phyloP scores from a whole-genome alignment of 352 stramenopile genomes.

The Pythium sp. region DNA sequence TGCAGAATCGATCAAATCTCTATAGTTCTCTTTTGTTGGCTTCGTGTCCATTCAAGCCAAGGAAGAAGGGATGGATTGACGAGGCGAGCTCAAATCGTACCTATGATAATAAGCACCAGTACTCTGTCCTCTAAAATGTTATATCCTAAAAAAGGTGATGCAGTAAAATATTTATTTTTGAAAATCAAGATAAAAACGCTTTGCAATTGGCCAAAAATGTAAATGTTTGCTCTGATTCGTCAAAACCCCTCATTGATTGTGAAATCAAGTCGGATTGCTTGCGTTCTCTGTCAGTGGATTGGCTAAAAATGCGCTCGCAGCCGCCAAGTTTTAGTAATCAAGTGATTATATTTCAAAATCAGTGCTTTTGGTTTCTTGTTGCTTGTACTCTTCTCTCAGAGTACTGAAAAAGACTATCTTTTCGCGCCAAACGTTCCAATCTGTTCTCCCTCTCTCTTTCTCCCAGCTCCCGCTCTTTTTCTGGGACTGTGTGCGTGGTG shows the following conservation, averaged over 20 bases:
- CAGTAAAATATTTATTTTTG: neutral
- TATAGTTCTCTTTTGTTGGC: neutral
- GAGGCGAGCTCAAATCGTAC: neutral
- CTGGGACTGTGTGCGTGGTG: constrained; percentile 8
- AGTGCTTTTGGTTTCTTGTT: neutral
- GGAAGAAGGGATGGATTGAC: no score
- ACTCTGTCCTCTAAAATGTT: fast-evolving
- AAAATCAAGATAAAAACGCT: neutral
- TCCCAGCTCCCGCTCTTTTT: constrained; percentile 1
- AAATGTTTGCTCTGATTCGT: neutral
- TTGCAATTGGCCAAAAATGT: neutral
- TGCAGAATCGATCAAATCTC: neutral
- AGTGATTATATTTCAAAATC: neutral
- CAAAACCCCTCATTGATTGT: neutral
- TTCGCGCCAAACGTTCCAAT: neutral
- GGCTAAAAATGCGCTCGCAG: neutral
- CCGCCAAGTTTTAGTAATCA: neutral
- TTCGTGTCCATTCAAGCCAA: neutral
- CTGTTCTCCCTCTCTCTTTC: neutral
- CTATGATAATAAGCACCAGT: neutral
- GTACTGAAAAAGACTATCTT: neutral
- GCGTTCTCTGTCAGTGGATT: neutral
- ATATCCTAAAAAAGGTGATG: neutral
- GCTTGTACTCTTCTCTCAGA: neutral
- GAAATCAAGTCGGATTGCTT: neutral